A percentile compares a stretch with the other conserved stretches of the same genome.
Evolutionary conservation across 352 stramenopile genomes (phyloP).

Genomic region (Phytophthora fragariaefolia): DNA sequence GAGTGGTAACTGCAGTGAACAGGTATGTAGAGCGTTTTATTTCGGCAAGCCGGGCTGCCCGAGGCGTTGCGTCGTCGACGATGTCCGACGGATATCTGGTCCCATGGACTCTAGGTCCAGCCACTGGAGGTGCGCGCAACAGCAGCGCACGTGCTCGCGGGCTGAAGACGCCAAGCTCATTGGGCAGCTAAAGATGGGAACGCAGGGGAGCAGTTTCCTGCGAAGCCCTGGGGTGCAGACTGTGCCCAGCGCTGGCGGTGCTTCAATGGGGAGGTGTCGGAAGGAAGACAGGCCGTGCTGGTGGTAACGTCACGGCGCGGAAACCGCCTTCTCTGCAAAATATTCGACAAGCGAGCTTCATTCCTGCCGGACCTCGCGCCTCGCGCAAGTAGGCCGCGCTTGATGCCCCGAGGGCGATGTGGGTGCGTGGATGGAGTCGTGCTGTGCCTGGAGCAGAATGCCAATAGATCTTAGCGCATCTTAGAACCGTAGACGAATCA

Average conservation of each 20-base stretch:
- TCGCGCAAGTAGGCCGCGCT: background rate
- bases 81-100: constrained; percentile 10
- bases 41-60: constrained; percentile 10
- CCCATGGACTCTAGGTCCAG: constrained; percentile 3
- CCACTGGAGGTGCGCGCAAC: background rate
- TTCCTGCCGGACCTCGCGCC: background rate
- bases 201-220: constrained; percentile 27
- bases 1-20: background rate
- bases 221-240: constrained; percentile 6
- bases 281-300: constrained; percentile 19
- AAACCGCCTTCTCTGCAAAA: constrained; percentile 31
- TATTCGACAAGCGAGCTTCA: constrained; percentile 27
- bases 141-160: constrained; percentile 12
- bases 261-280: constrained; percentile 26
- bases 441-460: constrained; percentile 3
- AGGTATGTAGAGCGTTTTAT: constrained; percentile 5
- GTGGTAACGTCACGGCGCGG: constrained; percentile 25
- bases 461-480: constrained; percentile 16
- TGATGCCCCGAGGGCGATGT: constrained; percentile 15
- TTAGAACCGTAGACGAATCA: constrained; percentile 20
- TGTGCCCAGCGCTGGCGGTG: constrained; percentile 11
- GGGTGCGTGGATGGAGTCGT: constrained; percentile 2
- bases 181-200: constrained; percentile 18
- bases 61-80: constrained; percentile 4
- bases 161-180: constrained; percentile 2